Evolutionary conservation across 768 basidiomycete genomes (phyloP).

Genomic region (Termitomyces sp.): DNA sequence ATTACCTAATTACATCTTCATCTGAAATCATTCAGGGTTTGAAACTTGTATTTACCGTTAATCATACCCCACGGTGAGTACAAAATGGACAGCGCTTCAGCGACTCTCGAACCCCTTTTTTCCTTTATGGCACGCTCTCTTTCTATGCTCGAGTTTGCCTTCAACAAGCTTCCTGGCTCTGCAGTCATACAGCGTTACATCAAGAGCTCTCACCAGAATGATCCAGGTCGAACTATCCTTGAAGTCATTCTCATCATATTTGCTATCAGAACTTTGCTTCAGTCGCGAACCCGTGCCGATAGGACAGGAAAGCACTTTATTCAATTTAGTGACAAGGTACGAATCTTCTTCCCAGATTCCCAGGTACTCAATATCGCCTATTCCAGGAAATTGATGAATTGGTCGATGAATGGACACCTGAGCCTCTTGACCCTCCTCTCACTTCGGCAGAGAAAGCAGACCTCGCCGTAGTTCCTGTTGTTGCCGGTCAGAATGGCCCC

Average conservation of each 20-base stretch:
- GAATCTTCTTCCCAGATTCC: conserved; percentile 11
- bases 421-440: conserved; percentile 70
- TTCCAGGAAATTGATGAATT: conserved; percentile 94
- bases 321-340: conserved; percentile 84
- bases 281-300: conserved; percentile 85
- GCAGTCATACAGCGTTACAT: conserved; percentile 87
- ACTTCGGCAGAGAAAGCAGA: conserved; percentile 58
- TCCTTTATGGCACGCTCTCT: conserved; percentile 61
- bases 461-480: conserved; percentile 70
- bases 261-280: conserved; percentile 85
- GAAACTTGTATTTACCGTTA: background rate
- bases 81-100: conserved; percentile 28
- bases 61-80: background rate
- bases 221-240: conserved; percentile 87
- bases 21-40: background rate
- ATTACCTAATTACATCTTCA: background rate
- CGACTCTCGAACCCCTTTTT: conserved; percentile 49
- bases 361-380: background rate
- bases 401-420: conserved; percentile 92
- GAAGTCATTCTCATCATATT: conserved; percentile 88
- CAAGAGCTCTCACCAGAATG: conserved; percentile 92
- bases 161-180: conserved; percentile 77
- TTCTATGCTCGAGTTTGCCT: conserved; percentile 56
- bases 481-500: conserved; percentile 77
- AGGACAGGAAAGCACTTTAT: conserved; percentile 85